Base-by-base conservation (phyloP, 768 basidiomycete species). In the Obba rivulosa region DNA sequence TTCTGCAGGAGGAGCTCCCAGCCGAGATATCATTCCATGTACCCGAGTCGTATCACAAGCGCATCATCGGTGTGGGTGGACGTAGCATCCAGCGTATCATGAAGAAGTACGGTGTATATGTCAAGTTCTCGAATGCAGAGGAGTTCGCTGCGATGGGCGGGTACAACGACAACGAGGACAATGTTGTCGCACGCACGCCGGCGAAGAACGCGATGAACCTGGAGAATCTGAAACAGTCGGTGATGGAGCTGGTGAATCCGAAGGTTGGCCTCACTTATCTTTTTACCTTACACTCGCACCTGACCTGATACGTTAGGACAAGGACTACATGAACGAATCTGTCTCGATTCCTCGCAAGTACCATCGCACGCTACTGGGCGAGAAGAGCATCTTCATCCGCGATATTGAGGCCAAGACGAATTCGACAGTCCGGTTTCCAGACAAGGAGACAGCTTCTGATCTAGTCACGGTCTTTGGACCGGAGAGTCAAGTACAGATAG, bases 61-160 rank as follows among this genome's bases (percentile, higher is more conserved):
- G 96, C 52, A 99, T 99, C 64, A 99, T 99, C 56, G 95, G 95
- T 51, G 94, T 97, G 31, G 94, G 92, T 28, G 95, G 95, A 23
- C 85, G 93, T 61, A 98, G 92, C 68, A 97, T 99, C 51, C 95
- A 98, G 67, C 82, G 92, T 50, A 98, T 99, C 69, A 99, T 99
- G 95, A 97, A 97, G 74, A 92, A 95, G 65, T 96, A 87, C 56
- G 95, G 95, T n/a, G 95, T 97, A 18, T 98, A 97, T 69, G 95
- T 99, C 68, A 98, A 98, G 69, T 99, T 98, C 61, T 92, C 91
- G 20, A 98, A 97, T 65, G 92, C 92, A 10, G 95, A 98, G 58
- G 95, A 98, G 65, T 96, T 94, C 66, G 92, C 92, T 34, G 81
- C 87, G 11, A 76, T 94, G 54, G 95, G 95, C 22, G 95, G 94